Evolutionary conservation across 345 rosid genomes (phyloP).

Genomic region (Erodium maritimum): DNA sequence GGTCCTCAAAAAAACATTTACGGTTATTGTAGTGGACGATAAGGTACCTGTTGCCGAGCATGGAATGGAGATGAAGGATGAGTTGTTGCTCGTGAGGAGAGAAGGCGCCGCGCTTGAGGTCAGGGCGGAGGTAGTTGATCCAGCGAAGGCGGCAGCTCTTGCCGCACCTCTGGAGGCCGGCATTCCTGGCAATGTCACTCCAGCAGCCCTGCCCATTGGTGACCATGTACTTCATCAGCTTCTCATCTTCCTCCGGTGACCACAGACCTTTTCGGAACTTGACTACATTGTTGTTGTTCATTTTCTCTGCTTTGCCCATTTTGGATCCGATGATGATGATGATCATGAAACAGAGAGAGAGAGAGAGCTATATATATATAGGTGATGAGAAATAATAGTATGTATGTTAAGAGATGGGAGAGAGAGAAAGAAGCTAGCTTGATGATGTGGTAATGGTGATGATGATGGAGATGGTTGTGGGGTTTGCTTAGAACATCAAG

Average conservation of each 20-base stretch:
- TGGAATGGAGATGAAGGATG: conserved; percentile 59
- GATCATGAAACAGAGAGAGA: too few species aligned
- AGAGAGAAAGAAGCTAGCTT: conserved; percentile 25
- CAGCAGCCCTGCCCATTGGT: conserved; percentile 79
- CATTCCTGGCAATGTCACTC: conserved; percentile 72
- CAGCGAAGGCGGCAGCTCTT: conserved; percentile 87
- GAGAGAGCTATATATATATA: too few species aligned
- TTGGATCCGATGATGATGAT: too few species aligned
- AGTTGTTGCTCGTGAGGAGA: conserved; percentile 69
- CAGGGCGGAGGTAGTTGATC: conserved; percentile 72
- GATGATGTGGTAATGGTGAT: conserved; percentile 48
- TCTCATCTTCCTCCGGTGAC: conserved; percentile 86
- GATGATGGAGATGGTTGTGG: conserved; percentile 53
- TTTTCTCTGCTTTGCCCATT: background rate
- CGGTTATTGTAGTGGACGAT: too few species aligned
- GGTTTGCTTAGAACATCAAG: conserved; percentile 56
- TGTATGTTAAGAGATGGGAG: conserved; percentile 19
- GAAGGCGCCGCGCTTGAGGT: conserved; percentile 71
- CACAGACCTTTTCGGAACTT: conserved; percentile 70
- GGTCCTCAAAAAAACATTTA: too few species aligned
- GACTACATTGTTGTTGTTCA: conserved; percentile 12
- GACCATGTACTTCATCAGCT: conserved; percentile 57
- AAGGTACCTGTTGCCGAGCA: conserved; percentile 65
- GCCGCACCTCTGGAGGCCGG: conserved; percentile 68
- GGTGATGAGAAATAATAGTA: too few species aligned